A percentile compares a stretch with the other conserved stretches of the same genome.
Evolutionary conservation across 106 monocot species (phyloP).

Genomic region (Agapanthus africanus): DNA sequence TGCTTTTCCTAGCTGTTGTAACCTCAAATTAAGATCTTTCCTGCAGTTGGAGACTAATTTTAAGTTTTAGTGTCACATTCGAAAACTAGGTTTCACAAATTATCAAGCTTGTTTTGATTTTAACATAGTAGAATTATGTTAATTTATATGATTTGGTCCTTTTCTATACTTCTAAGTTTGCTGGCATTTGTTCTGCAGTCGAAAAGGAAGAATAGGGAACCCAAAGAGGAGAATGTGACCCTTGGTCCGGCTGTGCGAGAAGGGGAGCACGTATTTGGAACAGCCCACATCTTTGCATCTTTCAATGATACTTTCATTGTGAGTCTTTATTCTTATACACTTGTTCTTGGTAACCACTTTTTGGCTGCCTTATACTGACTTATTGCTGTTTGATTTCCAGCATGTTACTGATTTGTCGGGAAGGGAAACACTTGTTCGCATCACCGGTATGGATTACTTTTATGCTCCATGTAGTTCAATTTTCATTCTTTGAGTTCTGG

Average conservation of each 20-base stretch:
- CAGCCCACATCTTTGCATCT: conserved; percentile 86
- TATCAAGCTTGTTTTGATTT: too few relatives aligned
- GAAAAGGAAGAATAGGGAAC: conserved; percentile 64
- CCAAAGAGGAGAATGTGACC: conserved; percentile 89
- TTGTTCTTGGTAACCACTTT: background rate
- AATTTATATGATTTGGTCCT: background rate
- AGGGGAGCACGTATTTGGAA: conserved; percentile 80
- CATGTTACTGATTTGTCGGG: conserved; percentile 47
- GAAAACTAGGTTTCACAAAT: too few relatives aligned
- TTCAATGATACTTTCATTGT: conserved; percentile 95
- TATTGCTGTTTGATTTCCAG: conserved; percentile 14
- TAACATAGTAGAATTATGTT: too few relatives aligned
- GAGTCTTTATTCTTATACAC: background rate
- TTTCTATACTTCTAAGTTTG: background rate
- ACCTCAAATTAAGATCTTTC: too few relatives aligned
- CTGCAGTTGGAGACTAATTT: too few relatives aligned
- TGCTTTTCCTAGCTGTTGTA: too few relatives aligned
- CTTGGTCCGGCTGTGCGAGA: conserved; percentile 74
- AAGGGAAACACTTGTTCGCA: conserved; percentile 46
- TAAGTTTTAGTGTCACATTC: too few relatives aligned
- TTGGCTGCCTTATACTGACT: background rate
- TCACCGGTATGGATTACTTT: conserved; percentile 32
- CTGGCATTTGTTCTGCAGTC: conserved; percentile 31
- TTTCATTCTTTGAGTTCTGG: background rate
- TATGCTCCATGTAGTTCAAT: background rate